Base-by-base conservation (phyloP, 192 early-diverging fungal species). In the Geranomyces variabilis region DNA sequence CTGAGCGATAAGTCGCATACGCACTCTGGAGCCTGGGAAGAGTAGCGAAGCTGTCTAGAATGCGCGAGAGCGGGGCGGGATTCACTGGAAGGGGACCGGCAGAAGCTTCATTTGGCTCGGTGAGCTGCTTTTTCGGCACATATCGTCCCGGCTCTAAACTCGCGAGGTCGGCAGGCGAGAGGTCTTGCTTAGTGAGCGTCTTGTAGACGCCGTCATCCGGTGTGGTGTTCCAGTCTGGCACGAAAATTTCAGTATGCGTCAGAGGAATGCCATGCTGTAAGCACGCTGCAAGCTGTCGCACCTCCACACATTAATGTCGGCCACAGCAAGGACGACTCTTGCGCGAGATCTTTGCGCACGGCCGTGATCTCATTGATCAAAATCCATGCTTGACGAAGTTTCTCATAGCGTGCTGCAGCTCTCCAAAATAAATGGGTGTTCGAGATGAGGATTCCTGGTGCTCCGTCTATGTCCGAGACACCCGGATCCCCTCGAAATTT, bases 361-460 rank as follows among this genome's bases (percentile, higher is more conserved):
- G 3, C 33, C 28, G 48, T 48, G 1, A 65, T 74, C n/a, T 76
- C 77, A 10, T 75, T 55, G 14, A 77, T 29, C 57, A 80, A 44
- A 14, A 82, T 55, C 41, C 62, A 77, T 31, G 68, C 59, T 61
- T 82, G 80, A 5, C 80, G 56, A 2, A 80, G 47, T 58, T 63
- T 44, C 65, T 77, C 75, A 26, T 70, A 82, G 36, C 72, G 66
- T 24, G 75, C 67, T 6, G 44, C 34, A 6, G 76, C 72, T 36
- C 78, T 47, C 81, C 81, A 83, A 45, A 72, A 80, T 46, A 83
- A 63, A 75, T 83, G 81, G 33, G 69, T 74, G 63, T 83, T 83
- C 1, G 73, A 57, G 19, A 83, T 53, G 13, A 80, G 26, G 7
- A 83, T 22, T 5, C 80, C 80, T 21, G 58, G 29, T 7, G 19